These are phyloP conservation scores for Parastagonospora nodorum DNA, from an alignment of 2,329 filamentous ascomycete genomes.

Conservation along the genomic window DNA sequence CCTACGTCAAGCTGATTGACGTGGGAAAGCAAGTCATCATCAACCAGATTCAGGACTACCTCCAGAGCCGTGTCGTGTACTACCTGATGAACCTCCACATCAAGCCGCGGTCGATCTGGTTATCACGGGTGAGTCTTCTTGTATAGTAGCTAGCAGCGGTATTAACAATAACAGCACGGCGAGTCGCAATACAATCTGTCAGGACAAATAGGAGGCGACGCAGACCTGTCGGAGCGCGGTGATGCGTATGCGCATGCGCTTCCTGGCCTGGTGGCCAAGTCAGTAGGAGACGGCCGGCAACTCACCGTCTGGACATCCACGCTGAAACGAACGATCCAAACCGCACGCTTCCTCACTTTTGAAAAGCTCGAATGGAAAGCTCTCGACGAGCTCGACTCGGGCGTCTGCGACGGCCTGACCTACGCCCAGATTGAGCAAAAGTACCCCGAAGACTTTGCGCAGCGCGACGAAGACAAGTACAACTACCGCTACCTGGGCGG, in stretches of 20 bases:
- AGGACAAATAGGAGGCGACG: conserved; percentile 91
- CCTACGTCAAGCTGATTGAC: conserved; percentile 97
- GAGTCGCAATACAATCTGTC: conserved; percentile 91
- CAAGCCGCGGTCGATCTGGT: conserved; percentile 92
- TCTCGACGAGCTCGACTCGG: conserved; percentile 93
- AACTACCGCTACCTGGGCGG: conserved; percentile 98
- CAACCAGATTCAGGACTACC: conserved; percentile 95
- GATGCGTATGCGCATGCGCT: conserved; percentile 85
- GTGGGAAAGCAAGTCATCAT: conserved; percentile 96
- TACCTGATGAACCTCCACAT: conserved; percentile 99
- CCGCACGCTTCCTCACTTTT: conserved; percentile 83
- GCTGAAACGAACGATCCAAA: conserved; percentile 85
- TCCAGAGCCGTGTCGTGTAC: conserved; percentile 95
- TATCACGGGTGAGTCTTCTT: conserved; percentile 75
- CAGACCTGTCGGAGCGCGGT: conserved; percentile 82
- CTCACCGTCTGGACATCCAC: conserved; percentile 79
- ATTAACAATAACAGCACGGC: conserved; percentile 69
- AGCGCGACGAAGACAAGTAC: conserved; percentile 98
- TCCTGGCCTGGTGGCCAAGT: conserved; percentile 81
- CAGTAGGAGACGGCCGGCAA: conserved; percentile 74
- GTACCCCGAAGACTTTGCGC: conserved; percentile 93
- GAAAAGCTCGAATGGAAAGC: conserved; percentile 99
- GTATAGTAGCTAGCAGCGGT: not conserved
- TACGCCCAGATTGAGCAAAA: conserved; percentile 91
- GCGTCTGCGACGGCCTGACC: conserved; percentile 94